Percentiles rank a stretch among this genome's conserved stretches.
phyloP scores from a whole-genome alignment of 495 filamentous ascomycete species.

The Ramalina peruviana region DNA sequence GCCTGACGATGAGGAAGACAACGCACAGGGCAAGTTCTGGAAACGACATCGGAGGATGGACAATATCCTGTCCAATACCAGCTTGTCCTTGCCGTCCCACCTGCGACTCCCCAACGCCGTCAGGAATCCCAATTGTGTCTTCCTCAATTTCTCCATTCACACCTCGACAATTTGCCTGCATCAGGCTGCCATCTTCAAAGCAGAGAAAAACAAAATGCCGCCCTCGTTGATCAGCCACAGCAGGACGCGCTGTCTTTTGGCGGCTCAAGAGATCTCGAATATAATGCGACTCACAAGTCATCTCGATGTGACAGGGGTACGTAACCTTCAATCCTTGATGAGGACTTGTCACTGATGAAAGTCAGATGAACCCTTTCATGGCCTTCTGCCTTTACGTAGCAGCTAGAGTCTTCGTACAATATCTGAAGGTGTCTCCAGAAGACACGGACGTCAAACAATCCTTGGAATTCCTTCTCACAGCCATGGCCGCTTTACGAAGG shows the following conservation, averaged over 20 bases:
- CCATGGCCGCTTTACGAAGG: constrained; percentile 75
- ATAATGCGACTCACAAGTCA: constrained; percentile 95
- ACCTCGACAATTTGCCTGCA: constrained; percentile 95
- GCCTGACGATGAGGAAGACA: constrained; percentile 65
- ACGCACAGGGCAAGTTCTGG: constrained; percentile 93
- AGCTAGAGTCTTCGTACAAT: constrained; percentile 89
- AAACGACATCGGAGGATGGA: constrained; percentile 82
- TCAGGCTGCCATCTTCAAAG: constrained; percentile 95
- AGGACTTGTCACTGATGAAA: constrained; percentile 14
- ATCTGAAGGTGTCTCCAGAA: constrained; percentile 74
- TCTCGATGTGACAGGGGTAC: constrained; percentile 68
- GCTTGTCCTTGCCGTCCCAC: constrained; percentile 68
- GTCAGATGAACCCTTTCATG: constrained; percentile 88
- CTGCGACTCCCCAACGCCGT: constrained; percentile 70
- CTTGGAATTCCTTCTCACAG: constrained; percentile 74
- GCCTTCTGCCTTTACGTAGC: constrained; percentile 93
- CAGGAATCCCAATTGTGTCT: constrained; percentile 73
- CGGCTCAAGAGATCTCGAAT: constrained; percentile 86
- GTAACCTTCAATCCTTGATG: constrained; percentile 18
- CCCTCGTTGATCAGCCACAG: constrained; percentile 70
- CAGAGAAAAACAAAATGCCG: constrained; percentile 75
- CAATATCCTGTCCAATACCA: constrained; percentile 75
- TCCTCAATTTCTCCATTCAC: constrained; percentile 93
- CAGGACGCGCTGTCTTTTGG: constrained; percentile 82
- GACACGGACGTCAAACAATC: constrained; percentile 73